A percentile compares a stretch with the other conserved stretches of the same genome.
These are phyloP conservation scores for Aspergillus luchuensis DNA, from an alignment of 2,329 filamentous ascomycete genomes.

Conservation along the genomic window DNA sequence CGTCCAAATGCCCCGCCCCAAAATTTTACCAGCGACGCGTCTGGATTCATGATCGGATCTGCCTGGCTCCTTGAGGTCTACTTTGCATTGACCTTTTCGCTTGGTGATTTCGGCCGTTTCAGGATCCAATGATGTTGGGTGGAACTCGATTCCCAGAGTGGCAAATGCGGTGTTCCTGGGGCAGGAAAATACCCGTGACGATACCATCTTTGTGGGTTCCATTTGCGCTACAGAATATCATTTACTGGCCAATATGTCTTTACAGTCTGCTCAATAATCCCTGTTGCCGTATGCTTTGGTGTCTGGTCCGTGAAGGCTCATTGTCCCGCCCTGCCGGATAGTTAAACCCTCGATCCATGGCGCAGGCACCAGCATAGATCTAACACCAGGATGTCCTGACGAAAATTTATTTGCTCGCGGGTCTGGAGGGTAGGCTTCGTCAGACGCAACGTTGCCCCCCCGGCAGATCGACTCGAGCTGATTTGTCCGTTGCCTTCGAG, in stretches of 20 bases:
- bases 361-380: conserved; percentile 11
- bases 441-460: conserved; percentile 10
- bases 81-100: background rate
- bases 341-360: conserved; percentile 1
- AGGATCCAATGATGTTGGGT: conserved; percentile 3
- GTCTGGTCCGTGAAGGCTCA: background rate
- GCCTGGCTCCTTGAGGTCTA: background rate
- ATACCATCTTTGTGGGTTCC: background rate
- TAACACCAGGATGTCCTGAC: background rate
- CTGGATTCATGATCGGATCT: background rate
- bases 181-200: background rate
- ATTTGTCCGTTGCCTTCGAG: background rate
- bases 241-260: background rate
- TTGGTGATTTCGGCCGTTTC: background rate
- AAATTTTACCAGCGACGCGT: background rate
- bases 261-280: background rate
- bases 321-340: conserved; percentile 8
- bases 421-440: conserved; percentile 2
- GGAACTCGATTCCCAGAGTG: conserved; percentile 3
- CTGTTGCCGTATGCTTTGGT: background rate
- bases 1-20: background rate
- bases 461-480: conserved; percentile 11
- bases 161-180: background rate
- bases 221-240: background rate
- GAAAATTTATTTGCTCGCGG: background rate